Evolutionary conservation across 164 flowering plant genomes (phyloP).

Genomic region (Chloranthus sessilifolius): DNA sequence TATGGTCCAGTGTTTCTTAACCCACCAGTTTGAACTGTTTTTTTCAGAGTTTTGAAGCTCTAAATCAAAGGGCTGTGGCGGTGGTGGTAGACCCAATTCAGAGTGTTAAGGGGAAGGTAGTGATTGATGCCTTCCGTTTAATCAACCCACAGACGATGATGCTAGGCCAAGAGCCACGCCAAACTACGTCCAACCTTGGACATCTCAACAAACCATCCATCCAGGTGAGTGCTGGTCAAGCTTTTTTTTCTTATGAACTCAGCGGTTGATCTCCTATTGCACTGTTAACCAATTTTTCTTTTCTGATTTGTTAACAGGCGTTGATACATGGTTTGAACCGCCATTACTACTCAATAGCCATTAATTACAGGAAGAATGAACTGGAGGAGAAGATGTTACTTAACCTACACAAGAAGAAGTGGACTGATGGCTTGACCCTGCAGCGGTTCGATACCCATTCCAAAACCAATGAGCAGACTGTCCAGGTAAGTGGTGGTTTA

Average conservation of each 20-base stretch:
- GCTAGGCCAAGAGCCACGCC: slow-evolving; percentile 96
- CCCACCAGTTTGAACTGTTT: too few species aligned
- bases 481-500: slow-evolving; percentile 33
- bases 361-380: slow-evolving; percentile 94
- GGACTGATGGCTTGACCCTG: slow-evolving; percentile 78
- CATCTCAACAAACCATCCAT: slow-evolving; percentile 37
- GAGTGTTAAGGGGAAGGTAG: slow-evolving; percentile 98
- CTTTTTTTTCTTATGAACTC: background rate
- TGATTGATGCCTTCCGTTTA: slow-evolving; percentile 88
- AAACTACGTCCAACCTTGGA: slow-evolving; percentile 86
- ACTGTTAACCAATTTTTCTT: background rate
- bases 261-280: too few species aligned
- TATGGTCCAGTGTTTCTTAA: too few species aligned
- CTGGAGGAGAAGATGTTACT: slow-evolving; percentile 47
- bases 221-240: slow-evolving; percentile 21
- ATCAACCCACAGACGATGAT: slow-evolving; percentile 94
- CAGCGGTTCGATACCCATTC: slow-evolving; percentile 28
- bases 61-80: slow-evolving; percentile 32
- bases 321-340: slow-evolving; percentile 92
- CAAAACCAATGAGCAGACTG: slow-evolving; percentile 37
- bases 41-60: slow-evolving; percentile 82
- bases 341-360: slow-evolving; percentile 95
- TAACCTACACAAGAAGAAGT: slow-evolving; percentile 94
- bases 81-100: slow-evolving; percentile 54
- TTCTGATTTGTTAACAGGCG: slow-evolving; percentile 41